phyloP scores from a whole-genome alignment of 225 moss, liverwort and hornwort species.

The Anthoceros angustus region DNA sequence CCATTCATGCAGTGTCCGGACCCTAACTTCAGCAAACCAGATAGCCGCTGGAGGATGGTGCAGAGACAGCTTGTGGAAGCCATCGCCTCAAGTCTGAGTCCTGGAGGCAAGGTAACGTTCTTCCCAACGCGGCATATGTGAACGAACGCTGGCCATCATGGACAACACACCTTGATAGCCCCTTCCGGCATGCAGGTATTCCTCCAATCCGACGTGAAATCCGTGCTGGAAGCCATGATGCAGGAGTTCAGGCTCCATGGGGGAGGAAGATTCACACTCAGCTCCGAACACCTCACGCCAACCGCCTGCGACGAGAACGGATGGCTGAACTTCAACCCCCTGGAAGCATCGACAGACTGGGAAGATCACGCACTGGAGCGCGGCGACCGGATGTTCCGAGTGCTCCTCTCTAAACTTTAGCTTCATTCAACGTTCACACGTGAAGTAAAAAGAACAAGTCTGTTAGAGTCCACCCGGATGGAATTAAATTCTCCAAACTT shows the following conservation, averaged over 20 bases:
- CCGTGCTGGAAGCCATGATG: constrained; percentile 1
- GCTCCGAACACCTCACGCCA: neutral
- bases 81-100: neutral
- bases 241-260: neutral
- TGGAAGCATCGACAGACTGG: constrained; percentile 1
- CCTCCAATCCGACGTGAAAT: neutral
- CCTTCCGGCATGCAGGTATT: neutral
- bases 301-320: neutral
- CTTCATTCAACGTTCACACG: neutral
- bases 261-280: neutral
- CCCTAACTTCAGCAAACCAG: neutral
- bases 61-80: constrained; percentile 1
- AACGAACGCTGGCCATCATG: neutral
- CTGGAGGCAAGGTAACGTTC: neutral
- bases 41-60: constrained; percentile 4
- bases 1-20: neutral
- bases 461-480: too few relatives aligned
- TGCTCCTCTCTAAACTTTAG: neutral
- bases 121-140: too few relatives aligned
- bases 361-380: neutral
- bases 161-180: neutral
- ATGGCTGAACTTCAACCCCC: neutral
- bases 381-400: neutral
- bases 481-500: too few relatives aligned
- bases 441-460: too few relatives aligned